These are phyloP conservation scores for Knufia fluminis DNA, from an alignment of 2,329 filamentous ascomycete species.

Conservation along the genomic window DNA sequence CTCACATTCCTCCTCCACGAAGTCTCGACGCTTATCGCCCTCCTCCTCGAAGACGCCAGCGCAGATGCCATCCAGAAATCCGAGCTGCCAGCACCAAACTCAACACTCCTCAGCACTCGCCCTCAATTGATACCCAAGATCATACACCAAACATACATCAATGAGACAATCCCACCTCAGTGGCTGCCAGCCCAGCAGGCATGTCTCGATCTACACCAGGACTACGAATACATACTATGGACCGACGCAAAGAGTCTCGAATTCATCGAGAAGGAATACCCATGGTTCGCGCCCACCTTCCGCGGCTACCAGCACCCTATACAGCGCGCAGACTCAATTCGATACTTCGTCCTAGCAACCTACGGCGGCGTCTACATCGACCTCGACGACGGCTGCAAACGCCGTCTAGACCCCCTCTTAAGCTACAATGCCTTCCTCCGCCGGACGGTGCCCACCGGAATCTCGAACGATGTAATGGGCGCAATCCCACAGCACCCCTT, in stretches of 20 bases:
- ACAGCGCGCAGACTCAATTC: conserved; percentile 67
- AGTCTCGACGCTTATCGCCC: conserved; percentile 61
- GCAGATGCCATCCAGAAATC: conserved; percentile 57
- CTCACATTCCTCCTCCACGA: conserved; percentile 56
- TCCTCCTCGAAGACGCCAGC: conserved; percentile 59
- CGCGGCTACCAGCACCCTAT: conserved; percentile 66
- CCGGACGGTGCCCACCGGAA: conserved; percentile 64
- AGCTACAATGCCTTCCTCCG: conserved; percentile 62
- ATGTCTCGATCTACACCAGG: conserved; percentile 58
- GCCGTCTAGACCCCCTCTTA: conserved; percentile 58
- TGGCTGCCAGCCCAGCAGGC: conserved; percentile 58
- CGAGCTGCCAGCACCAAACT: conserved; percentile 58
- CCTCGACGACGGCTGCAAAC: conserved; percentile 64
- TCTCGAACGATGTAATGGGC: conserved; percentile 75
- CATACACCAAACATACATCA: conserved; percentile 68
- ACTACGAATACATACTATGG: conserved; percentile 73
- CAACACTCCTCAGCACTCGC: conserved; percentile 46
- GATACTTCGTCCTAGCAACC: conserved; percentile 68
- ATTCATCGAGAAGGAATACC: conserved; percentile 65
- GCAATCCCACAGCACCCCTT: conserved; percentile 63
- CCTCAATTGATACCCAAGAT: conserved; percentile 64
- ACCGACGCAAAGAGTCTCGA: conserved; percentile 59
- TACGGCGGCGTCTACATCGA: conserved; percentile 77
- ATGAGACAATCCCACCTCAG: conserved; percentile 56
- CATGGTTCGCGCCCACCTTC: conserved; percentile 68